Conservation (phyloP, 352 stramenopile genomes). For the Elongisporangium anandrum region DNA sequence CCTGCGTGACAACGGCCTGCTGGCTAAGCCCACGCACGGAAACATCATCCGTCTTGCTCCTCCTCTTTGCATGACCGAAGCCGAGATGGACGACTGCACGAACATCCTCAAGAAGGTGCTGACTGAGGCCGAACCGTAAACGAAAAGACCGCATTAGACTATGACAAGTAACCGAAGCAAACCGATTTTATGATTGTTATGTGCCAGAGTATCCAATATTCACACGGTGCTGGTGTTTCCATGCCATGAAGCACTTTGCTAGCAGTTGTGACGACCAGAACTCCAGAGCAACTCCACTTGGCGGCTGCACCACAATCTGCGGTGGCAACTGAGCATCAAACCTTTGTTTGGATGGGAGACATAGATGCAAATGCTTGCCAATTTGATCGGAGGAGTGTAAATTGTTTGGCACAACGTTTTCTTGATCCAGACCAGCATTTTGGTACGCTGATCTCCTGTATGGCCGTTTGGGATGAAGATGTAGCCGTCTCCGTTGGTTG, state of each 20-base stretch:
- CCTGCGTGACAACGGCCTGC: conserved; percentile 93
- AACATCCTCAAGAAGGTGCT: conserved; percentile 77
- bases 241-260: not conserved
- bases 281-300: not conserved
- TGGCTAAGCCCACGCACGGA: conserved; percentile 99
- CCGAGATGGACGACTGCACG: conserved; percentile 91
- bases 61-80: conserved; percentile 93
- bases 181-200: not conserved
- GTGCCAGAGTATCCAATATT: not conserved
- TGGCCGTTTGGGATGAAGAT: not conserved
- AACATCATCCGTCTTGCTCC: conserved; percentile 98
- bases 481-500: not conserved
- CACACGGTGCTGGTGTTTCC: not conserved
- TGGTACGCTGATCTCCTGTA: not conserved
- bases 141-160: not conserved
- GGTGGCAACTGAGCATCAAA: not conserved
- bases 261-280: not conserved
- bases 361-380: not conserved
- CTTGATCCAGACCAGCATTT: not conserved
- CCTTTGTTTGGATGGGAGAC: not conserved
- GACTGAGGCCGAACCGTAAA: conserved; percentile 57
- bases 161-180: not conserved
- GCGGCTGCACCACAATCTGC: no score
- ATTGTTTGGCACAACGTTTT: not conserved
- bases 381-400: not conserved